Conservation (phyloP, 495 filamentous ascomycete genomes). For the Aspergillus cristatus region DNA sequence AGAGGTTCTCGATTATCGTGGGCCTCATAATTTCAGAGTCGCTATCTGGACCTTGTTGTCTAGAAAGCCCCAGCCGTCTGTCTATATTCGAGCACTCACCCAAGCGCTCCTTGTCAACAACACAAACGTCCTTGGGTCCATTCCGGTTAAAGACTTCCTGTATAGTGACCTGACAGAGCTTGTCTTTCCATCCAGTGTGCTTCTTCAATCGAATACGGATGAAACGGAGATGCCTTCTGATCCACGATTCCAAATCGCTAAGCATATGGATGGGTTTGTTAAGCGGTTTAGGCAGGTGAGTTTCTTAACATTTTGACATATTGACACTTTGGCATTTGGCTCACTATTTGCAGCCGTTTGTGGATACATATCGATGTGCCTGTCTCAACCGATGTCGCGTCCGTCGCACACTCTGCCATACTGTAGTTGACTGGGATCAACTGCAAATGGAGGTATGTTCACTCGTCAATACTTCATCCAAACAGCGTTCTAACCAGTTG, state of each 20-base stretch:
- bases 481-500: slow-evolving; percentile 1
- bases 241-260: slow-evolving; percentile 65
- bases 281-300: slow-evolving; percentile 55
- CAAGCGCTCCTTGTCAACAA: slow-evolving; percentile 68
- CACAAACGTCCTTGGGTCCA: slow-evolving; percentile 52
- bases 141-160: slow-evolving; percentile 63
- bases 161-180: slow-evolving; percentile 70
- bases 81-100: slow-evolving; percentile 75
- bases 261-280: slow-evolving; percentile 72
- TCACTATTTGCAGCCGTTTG: slow-evolving; percentile 47
- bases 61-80: slow-evolving; percentile 69
- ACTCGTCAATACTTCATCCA: not conserved
- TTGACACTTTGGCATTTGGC: not conserved
- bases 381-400: slow-evolving; percentile 88
- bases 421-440: slow-evolving; percentile 72
- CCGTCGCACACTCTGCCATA: slow-evolving; percentile 73
- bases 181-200: slow-evolving; percentile 59
- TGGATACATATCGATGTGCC: slow-evolving; percentile 71
- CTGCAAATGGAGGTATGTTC: slow-evolving; percentile 62
- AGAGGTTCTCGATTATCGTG: slow-evolving; percentile 57
- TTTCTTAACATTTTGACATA: slow-evolving; percentile 1
- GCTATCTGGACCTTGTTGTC: slow-evolving; percentile 61
- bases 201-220: slow-evolving; percentile 66
- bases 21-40: slow-evolving; percentile 53
- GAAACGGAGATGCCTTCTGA: slow-evolving; percentile 68